Base-by-base conservation (phyloP, 768 basidiomycete genomes). In the Boletus sp. region DNA sequence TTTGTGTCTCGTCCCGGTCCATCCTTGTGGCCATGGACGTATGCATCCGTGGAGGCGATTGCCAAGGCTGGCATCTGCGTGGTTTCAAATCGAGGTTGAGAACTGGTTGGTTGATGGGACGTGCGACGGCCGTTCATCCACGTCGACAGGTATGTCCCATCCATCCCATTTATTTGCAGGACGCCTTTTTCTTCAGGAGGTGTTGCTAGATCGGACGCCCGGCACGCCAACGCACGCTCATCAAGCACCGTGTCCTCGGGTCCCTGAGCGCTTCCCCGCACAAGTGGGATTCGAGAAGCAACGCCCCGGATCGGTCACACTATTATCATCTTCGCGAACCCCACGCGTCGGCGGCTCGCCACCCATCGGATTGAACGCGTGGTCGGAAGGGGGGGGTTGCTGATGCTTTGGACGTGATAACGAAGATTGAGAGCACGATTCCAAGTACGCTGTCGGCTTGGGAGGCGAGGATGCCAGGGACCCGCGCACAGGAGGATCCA, bases 241-340 rank as follows among this genome's bases (percentile, higher is more conserved):
- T 78, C 29, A 73, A 68, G 32, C 74, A 72, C 39, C 70, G 74
- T 5, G 72, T 77, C 42, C 23, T 72, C 17, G 68, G 64, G n/a
- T 74, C 69, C 1, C 47, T 76, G 23, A 51, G 54, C 21, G 44
- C 58, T 10, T 63, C 65, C 5, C 23, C 55, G 1, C 37, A 57
- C 38, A 14, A 50, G 8, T n/a, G 40, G 25, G 3, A 34, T 62
- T 7, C 59, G 52, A 41, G 55, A 49, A 39, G 63, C 60, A 13
- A 60, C 53, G 2, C 45, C 59, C 30, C 58, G 30, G 0, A 50
- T 77, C 7, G 25, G 57, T 4, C 72, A 71, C 72, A 71, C 55
- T 4, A 79, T 77, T 43, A 56, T 77, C n/a, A 64, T 83, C 23
- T 83, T 79, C 55, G 64, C 74, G 34, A 69, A 76, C 51, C 79